Conservation (phyloP, 805 yeast genomes). For the Wickerhamomyces ciferrii region DNA sequence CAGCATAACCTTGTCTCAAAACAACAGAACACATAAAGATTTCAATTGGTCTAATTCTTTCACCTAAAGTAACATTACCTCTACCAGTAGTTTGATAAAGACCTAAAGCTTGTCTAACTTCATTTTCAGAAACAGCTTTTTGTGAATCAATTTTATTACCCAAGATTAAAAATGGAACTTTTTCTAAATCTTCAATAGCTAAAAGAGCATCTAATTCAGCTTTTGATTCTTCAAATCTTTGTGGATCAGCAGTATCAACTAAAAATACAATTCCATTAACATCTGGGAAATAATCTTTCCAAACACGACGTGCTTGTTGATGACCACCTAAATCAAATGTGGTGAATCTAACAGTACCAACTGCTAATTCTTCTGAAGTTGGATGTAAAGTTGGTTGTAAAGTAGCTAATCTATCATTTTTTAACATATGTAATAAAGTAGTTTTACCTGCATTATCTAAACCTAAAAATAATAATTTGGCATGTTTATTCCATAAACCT, state of each 20-base stretch:
- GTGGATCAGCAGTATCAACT: conserved; percentile 96
- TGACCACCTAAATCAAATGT: conserved; percentile 99
- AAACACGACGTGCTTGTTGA: conserved; percentile 96
- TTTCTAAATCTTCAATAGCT: conserved; percentile 83
- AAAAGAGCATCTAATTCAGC: conserved; percentile 92
- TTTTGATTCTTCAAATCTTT: conserved; percentile 90
- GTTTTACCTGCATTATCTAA: conserved; percentile 98
- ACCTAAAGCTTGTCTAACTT: conserved; percentile 85
- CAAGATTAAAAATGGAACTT: conserved; percentile 87
- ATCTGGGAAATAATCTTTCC: conserved; percentile 99
- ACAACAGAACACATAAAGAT: conserved; percentile 97
- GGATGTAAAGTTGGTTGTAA: conserved; percentile 98
- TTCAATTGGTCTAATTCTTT: conserved; percentile 85
- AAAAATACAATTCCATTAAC: conserved; percentile 95
- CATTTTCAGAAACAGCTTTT: conserved; percentile 91
- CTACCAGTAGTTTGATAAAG: conserved; percentile 89
- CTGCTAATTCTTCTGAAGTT: conserved; percentile 95
- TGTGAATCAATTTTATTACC: conserved; percentile 97
- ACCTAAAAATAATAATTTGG: conserved; percentile 92
- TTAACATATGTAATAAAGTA: conserved; percentile 77
- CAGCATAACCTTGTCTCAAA: conserved; percentile 98
- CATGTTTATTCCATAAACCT: conserved; percentile 91
- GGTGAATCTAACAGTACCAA: conserved; percentile 94
- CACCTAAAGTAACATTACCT: conserved; percentile 62
- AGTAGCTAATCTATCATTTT: conserved; percentile 94